Conservation (phyloP, 2,329 filamentous ascomycete species). For the Apiospora malaysiana region DNA sequence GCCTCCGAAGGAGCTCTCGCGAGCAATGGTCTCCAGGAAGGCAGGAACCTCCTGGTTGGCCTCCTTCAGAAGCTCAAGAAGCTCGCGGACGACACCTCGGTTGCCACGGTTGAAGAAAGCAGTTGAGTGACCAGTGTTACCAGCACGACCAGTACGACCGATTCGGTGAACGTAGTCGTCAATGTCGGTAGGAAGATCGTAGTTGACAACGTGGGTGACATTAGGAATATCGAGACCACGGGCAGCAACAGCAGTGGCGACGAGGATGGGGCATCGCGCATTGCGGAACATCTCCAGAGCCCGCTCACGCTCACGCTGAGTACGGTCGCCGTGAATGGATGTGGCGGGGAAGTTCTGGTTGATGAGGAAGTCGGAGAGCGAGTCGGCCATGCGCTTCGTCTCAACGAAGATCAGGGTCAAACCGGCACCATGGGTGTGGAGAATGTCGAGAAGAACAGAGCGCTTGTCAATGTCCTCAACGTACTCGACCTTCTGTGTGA, state of each 20-base stretch:
- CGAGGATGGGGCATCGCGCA: conserved; percentile 92
- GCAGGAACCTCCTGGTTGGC: conserved; percentile 94
- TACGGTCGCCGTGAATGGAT: conserved; percentile 97
- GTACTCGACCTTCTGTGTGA: conserved; percentile 98
- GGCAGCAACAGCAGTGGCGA: conserved; percentile 95
- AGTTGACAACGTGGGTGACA: conserved; percentile 97
- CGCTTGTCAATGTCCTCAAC: conserved; percentile 97
- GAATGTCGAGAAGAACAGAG: conserved; percentile 94
- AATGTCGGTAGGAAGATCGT: conserved; percentile 98
- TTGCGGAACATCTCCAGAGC: conserved; percentile 98
- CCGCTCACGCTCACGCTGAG: conserved; percentile 97
- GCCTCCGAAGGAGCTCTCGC: conserved; percentile 85
- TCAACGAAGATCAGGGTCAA: conserved; percentile 98
- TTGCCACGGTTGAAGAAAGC: conserved; percentile 99
- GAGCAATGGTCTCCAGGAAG: conserved; percentile 97
- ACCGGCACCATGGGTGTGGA: conserved; percentile 89
- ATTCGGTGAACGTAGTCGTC: conserved; percentile 99
- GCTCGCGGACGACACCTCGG: conserved; percentile 94
- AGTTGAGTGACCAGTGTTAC: conserved; percentile 97
- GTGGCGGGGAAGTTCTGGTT: conserved; percentile 98
- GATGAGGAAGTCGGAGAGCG: conserved; percentile 95
- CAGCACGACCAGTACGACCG: conserved; percentile 98
- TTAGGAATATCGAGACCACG: conserved; percentile 92
- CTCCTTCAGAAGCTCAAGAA: conserved; percentile 97
- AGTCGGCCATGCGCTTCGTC: conserved; percentile 99